phyloP scores from a whole-genome alignment of 805 yeast genomes.

The Wickerhamiella qilinensis region DNA sequence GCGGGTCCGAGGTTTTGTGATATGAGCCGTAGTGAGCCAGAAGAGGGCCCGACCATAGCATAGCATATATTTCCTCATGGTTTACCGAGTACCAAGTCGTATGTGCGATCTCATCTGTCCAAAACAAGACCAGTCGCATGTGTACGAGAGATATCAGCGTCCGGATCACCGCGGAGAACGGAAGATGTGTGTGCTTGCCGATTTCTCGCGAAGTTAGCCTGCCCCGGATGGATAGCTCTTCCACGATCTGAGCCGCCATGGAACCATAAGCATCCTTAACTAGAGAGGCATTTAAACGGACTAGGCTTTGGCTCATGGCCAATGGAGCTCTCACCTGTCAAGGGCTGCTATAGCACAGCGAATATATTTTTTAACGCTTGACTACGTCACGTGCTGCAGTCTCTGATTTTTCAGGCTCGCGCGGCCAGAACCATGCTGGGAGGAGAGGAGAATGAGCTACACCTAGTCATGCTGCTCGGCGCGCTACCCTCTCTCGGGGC shows the following conservation, averaged over 20 bases:
- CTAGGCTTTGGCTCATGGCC: constrained; percentile 9
- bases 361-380: no score
- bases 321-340: no score
- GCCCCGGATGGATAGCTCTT: constrained; percentile 50
- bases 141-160: constrained; percentile 66
- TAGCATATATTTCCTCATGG: constrained; percentile 44
- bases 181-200: constrained; percentile 29
- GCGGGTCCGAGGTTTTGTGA: constrained; percentile 27
- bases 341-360: no score
- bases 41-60: constrained; percentile 67
- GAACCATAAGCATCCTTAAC: constrained; percentile 40
- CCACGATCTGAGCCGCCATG: constrained; percentile 47
- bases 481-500: no score
- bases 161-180: constrained; percentile 37
- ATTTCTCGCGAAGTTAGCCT: constrained; percentile 44
- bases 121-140: constrained; percentile 54
- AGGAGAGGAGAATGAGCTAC: no score
- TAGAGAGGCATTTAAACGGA: constrained; percentile 16
- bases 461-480: no score
- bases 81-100: constrained; percentile 38
- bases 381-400: no score
- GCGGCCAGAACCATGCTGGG: no score
- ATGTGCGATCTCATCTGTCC: constrained; percentile 28
- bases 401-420: no score
- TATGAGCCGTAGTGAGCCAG: constrained; percentile 30